Evolutionary conservation across 2,329 filamentous ascomycete genomes (phyloP).

Genomic region (Talaromyces sp.): DNA sequence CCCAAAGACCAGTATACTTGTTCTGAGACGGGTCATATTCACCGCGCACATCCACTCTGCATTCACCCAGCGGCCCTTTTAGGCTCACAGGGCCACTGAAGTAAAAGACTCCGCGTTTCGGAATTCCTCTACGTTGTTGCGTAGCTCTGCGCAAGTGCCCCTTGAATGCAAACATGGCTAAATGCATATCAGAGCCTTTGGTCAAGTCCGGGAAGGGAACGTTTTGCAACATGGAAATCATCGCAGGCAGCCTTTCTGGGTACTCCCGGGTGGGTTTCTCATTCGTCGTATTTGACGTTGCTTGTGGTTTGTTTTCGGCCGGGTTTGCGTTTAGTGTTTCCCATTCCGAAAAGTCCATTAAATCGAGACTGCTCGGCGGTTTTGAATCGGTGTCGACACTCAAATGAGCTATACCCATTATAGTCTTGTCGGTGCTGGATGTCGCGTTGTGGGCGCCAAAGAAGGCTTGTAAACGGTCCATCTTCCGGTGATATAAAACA

Average conservation of each 20-base stretch:
- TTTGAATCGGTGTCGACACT: conserved; percentile 6
- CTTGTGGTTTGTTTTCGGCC: not conserved
- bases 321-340: not conserved
- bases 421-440: conserved; percentile 11
- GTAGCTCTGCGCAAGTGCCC: conserved; percentile 11
- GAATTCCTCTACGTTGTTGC: conserved; percentile 18
- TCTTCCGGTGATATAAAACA: conserved; percentile 22
- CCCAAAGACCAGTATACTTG: conserved; percentile 24
- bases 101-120: conserved; percentile 28
- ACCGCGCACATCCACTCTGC: conserved; percentile 29
- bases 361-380: conserved; percentile 9
- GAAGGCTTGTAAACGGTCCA: conserved; percentile 18
- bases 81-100: conserved; percentile 29
- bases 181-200: conserved; percentile 28
- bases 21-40: conserved; percentile 28
- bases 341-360: conserved; percentile 12
- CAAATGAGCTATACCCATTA: conserved; percentile 1
- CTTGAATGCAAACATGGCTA: conserved; percentile 28
- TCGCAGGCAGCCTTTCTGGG: conserved; percentile 11
- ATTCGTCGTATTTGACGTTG: not conserved
- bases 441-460: conserved; percentile 4
- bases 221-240: conserved; percentile 27
- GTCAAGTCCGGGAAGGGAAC: conserved; percentile 28
- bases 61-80: conserved; percentile 27
- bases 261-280: not conserved